Evolutionary conservation across 2,329 filamentous ascomycete species (phyloP).

Genomic region (Penicillium sp.): DNA sequence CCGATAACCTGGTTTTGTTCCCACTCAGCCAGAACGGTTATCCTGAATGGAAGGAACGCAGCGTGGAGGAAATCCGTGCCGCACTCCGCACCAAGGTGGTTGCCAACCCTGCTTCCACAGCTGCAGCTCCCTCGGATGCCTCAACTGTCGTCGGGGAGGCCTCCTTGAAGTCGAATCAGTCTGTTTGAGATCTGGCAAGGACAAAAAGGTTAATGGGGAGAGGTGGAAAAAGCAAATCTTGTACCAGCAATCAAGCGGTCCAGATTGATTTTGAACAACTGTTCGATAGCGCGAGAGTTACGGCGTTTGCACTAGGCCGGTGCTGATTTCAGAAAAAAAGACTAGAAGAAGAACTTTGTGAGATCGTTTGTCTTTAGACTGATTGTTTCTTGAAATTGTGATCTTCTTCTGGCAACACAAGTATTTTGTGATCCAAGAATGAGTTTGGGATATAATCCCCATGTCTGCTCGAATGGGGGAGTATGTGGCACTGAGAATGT

Average conservation of each 20-base stretch:
- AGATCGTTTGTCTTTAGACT: too few species aligned
- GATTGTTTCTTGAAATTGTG: too few species aligned
- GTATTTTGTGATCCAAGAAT: too few species aligned
- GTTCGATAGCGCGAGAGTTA: constrained; percentile 27
- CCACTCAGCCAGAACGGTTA: constrained; percentile 47
- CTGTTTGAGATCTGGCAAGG: constrained; percentile 12
- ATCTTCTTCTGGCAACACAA: too few species aligned
- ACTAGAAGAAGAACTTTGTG: too few species aligned
- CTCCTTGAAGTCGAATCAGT: constrained; percentile 20
- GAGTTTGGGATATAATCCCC: too few species aligned
- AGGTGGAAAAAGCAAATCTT: constrained; percentile 3
- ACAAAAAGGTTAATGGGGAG: neutral
- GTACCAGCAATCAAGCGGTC: constrained; percentile 12
- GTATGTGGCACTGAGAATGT: too few species aligned
- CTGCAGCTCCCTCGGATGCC: constrained; percentile 19
- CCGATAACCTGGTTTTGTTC: constrained; percentile 39
- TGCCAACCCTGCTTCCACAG: constrained; percentile 1
- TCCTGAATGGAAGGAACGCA: constrained; percentile 49
- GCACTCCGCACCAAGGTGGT: constrained; percentile 40
- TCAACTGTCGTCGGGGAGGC: constrained; percentile 23
- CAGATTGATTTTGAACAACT: constrained; percentile 15
- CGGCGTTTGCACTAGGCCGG: constrained; percentile 26
- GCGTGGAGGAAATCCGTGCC: constrained; percentile 47
- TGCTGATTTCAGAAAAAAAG: constrained; percentile 6
- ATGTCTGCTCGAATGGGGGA: too few species aligned